Conservation (phyloP, 495 filamentous ascomycete genomes). For the Staphylotrichum tortipilum region DNA sequence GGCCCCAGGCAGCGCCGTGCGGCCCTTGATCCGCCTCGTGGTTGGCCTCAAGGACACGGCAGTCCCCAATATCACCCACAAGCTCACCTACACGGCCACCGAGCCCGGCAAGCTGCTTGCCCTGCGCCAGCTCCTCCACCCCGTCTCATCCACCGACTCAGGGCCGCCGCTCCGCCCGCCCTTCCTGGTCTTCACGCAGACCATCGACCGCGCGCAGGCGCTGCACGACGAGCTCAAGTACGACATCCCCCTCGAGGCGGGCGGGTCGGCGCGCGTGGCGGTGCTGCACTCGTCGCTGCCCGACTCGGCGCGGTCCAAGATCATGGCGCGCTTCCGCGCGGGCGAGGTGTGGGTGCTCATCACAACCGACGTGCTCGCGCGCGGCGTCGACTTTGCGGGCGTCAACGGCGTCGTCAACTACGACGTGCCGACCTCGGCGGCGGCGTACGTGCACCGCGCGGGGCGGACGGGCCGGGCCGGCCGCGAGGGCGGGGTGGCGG, state of each 20-base stretch:
- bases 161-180: conserved; percentile 65
- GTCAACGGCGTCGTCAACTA: conserved; percentile 95
- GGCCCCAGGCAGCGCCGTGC: conserved; percentile 23
- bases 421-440: conserved; percentile 81
- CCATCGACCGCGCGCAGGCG: conserved; percentile 78
- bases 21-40: conserved; percentile 68
- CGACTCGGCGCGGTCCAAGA: conserved; percentile 59
- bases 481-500: conserved; percentile 77
- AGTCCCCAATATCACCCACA: conserved; percentile 82
- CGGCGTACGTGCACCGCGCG: conserved; percentile 86
- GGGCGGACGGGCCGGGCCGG: conserved; percentile 87
- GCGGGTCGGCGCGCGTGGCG: conserved; percentile 76
- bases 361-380: conserved; percentile 84
- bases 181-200: conserved; percentile 91
- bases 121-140: conserved; percentile 84
- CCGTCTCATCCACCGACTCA: conserved; percentile 49
- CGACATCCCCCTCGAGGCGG: conserved; percentile 83
- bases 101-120: conserved; percentile 91
- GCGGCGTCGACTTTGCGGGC: conserved; percentile 86
- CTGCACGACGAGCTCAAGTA: conserved; percentile 86
- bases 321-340: conserved; percentile 83
- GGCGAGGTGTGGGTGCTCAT: conserved; percentile 95
- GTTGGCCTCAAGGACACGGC: conserved; percentile 93
- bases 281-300: conserved; percentile 83
- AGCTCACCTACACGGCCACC: conserved; percentile 80